These are phyloP conservation scores for Filobasidium wieringae DNA, from an alignment of 768 basidiomycete genomes.

Conservation along the genomic window DNA sequence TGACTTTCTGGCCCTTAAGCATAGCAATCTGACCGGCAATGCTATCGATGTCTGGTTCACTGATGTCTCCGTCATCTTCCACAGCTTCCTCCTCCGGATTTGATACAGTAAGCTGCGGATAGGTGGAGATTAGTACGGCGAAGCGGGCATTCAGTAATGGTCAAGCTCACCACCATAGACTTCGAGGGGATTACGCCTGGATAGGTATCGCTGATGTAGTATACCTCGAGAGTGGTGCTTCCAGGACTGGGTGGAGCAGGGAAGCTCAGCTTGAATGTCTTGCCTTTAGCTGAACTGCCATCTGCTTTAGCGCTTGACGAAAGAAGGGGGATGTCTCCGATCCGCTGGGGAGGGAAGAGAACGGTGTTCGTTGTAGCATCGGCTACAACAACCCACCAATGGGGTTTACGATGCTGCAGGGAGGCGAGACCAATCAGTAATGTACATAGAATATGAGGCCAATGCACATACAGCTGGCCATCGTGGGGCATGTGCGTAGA, in stretches of 20 bases:
- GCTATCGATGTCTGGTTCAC: slow-evolving; percentile 92
- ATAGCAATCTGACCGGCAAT: slow-evolving; percentile 95
- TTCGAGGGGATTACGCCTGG: slow-evolving; percentile 63
- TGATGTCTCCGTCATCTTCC: slow-evolving; percentile 79
- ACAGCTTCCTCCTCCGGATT: slow-evolving; percentile 55
- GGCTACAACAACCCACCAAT: slow-evolving; percentile 83
- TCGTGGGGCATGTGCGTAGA: slow-evolving; percentile 75
- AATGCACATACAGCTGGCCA: slow-evolving; percentile 66
- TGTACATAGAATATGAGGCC: background rate
- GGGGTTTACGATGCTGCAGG: slow-evolving; percentile 66
- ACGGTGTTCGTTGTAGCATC: slow-evolving; percentile 74
- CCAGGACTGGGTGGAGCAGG: slow-evolving; percentile 79
- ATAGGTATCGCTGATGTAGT: slow-evolving; percentile 76
- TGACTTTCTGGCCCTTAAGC: slow-evolving; percentile 80
- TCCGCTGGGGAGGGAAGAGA: slow-evolving; percentile 73
- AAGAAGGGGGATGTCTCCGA: slow-evolving; percentile 59
- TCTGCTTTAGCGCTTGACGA: slow-evolving; percentile 3
- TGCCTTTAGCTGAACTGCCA: slow-evolving; percentile 18
- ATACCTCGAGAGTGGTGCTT: slow-evolving; percentile 76
- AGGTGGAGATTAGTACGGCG: slow-evolving; percentile 8
- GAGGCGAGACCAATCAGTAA: background rate
- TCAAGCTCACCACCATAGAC: slow-evolving; percentile 56
- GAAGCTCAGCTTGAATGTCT: slow-evolving; percentile 78
- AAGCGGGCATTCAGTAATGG: background rate
- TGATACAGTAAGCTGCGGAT: slow-evolving; percentile 65